Base-by-base conservation (phyloP, 306 rosid species). In the Lablab purpureus region DNA sequence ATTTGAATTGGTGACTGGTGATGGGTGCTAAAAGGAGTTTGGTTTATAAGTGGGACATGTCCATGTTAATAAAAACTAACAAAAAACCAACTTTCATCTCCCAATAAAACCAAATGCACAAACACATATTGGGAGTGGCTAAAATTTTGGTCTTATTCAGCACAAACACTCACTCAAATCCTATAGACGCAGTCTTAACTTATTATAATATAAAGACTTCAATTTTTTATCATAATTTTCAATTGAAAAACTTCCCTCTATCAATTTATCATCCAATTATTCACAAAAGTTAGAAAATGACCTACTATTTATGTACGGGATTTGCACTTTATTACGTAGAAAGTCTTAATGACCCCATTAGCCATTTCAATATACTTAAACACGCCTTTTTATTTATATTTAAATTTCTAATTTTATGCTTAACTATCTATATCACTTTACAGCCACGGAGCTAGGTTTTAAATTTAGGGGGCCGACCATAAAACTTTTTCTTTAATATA, bases 1-100 rank as follows among this genome's bases (percentile, higher is more conserved):
- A 59, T 15, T 27, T 77, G 51, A 69, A 25, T 11, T 45, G 71
- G 45, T 32, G 27, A 56, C 63, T 25, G 59, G 5, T 70, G 15
- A 55, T 21, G 70, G 21, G 28, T 79, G 28, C 47, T 69, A 19
- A 45, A 68, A 56, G 71, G 71, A 37, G 77, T 79, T 69, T 70
- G 71, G 77, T 79, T 58, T 64, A 34, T 58, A 56, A 18, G 73
- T 60, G 83, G 77, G 66, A 72, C 73, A 70, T 43, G 12, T 45
- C 12, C 10, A 8, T 25, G 30, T 67, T 23, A 75, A 46, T 45
- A 11, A 84, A 82, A 87, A 83, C 84, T 37, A 67, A 70, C 86
- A 28, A 72, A 76, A 76, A 87, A 55, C 86, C 66, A 74, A 73
- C 27, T 73, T 49, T 10, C 65, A 50, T 22, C 62, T 6, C 67